Evolutionary conservation across 1,284 basidiomycete species (phyloP).

Genomic region (Austropuccinia psidii): DNA sequence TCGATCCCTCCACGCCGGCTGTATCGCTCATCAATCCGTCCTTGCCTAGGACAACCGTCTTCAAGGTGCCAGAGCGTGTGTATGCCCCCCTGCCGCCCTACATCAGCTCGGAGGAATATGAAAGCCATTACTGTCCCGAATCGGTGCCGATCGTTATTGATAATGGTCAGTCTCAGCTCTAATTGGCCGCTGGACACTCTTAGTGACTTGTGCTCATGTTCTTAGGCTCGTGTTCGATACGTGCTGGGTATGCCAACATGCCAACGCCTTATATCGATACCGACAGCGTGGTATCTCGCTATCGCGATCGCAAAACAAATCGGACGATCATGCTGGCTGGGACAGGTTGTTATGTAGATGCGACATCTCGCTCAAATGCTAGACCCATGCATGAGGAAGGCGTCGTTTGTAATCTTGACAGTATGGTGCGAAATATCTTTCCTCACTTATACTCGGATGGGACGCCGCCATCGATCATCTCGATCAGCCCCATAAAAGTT

Average conservation of each 20-base stretch:
- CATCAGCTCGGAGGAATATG: conserved; percentile 9
- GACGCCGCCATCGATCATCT: too few species aligned
- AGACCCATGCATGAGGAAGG: conserved; percentile 83
- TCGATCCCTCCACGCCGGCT: conserved; percentile 23
- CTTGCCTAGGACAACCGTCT: conserved; percentile 20
- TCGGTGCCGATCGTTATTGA: conserved; percentile 71
- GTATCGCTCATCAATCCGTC: conserved; percentile 26
- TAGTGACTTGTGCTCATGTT: not conserved
- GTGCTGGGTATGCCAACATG: conserved; percentile 68
- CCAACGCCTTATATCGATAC: conserved; percentile 53
- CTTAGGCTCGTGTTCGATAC: conserved; percentile 63
- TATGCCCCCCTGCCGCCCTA: conserved; percentile 9
- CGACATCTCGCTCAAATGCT: conserved; percentile 65
- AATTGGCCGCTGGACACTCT: not conserved
- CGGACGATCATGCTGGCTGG: conserved; percentile 74
- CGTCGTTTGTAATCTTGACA: conserved; percentile 77
- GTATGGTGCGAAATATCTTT: conserved; percentile 59
- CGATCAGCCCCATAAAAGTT: not conserved
- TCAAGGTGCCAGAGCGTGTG: conserved; percentile 29
- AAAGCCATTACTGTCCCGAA: conserved; percentile 3
- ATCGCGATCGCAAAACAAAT: conserved; percentile 77
- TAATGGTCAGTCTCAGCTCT: conserved; percentile 55
- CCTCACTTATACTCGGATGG: not conserved
- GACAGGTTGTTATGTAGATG: conserved; percentile 71
- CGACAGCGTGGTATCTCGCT: conserved; percentile 69